These are phyloP conservation scores for Ustilago hordei DNA, from an alignment of 1,284 basidiomycete species.

Conservation along the genomic window DNA sequence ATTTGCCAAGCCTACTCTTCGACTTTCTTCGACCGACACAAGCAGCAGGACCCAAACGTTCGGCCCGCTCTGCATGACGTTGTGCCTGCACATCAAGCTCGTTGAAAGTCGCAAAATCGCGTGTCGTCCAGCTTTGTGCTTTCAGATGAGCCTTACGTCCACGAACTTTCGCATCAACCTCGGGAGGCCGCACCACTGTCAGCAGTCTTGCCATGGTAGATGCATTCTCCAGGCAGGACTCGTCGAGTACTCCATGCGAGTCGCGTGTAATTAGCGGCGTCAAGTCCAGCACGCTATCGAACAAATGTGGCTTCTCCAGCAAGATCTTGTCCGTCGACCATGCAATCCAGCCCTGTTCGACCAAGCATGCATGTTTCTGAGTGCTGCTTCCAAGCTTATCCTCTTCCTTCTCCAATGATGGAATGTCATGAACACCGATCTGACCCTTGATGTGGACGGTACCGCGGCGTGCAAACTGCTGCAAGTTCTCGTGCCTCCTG, in stretches of 20 bases:
- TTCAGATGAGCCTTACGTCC: constrained; percentile 30
- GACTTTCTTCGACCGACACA: constrained; percentile 34
- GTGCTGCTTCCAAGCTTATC: constrained; percentile 11
- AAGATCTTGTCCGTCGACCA: constrained; percentile 62
- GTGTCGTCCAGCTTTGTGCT: constrained; percentile 50
- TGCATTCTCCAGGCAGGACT: constrained; percentile 24
- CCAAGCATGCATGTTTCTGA: not conserved
- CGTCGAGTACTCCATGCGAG: constrained; percentile 33
- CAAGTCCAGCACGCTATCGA: constrained; percentile 58
- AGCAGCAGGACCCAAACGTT: constrained; percentile 18
- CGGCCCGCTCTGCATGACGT: constrained; percentile 37
- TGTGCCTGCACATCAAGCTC: constrained; percentile 54
- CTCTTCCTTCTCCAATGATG: constrained; percentile 40
- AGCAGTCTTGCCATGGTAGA: constrained; percentile 19
- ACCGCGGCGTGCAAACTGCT: constrained; percentile 19
- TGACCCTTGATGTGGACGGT: constrained; percentile 47
- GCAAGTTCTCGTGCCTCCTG: constrained; percentile 35
- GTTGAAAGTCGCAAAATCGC: constrained; percentile 59
- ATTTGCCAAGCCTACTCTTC: constrained; percentile 17
- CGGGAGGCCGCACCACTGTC: constrained; percentile 15
- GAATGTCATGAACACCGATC: constrained; percentile 61
- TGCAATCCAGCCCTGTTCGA: constrained; percentile 54
- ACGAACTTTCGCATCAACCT: not conserved
- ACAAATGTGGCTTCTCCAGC: constrained; percentile 57
- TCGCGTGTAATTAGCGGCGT: constrained; percentile 37